Evolutionary conservation across 345 rosid genomes (phyloP).

Genomic region (Euphorbia peplus): DNA sequence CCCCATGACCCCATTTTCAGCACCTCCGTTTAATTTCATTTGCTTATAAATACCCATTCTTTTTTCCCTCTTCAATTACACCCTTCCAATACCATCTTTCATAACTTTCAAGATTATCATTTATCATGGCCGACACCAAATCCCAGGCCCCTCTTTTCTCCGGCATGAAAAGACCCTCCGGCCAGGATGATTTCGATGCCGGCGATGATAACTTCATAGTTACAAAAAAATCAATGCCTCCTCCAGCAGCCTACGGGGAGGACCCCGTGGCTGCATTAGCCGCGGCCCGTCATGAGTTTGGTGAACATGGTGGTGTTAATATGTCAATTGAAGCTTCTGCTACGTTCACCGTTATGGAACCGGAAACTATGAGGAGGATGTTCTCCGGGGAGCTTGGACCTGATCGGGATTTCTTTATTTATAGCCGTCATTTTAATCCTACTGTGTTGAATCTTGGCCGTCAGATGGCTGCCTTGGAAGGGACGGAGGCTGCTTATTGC

Average conservation of each 20-base stretch:
- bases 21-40: too few species aligned
- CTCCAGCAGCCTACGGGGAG: conserved; percentile 8
- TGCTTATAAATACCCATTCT: too few species aligned
- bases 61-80: not conserved
- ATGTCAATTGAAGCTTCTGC: conserved; percentile 99
- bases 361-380: conserved; percentile 89
- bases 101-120: not conserved
- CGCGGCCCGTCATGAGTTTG: conserved; percentile 77
- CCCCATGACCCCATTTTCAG: too few species aligned
- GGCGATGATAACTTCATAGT: conserved; percentile 4
- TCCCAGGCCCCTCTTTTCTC: not conserved
- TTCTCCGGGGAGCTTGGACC: conserved; percentile 95
- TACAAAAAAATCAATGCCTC: conserved; percentile 8
- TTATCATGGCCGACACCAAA: conserved; percentile 14
- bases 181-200: conserved; percentile 6
- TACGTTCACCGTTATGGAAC: conserved; percentile 97
- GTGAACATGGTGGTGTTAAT: conserved; percentile 97
- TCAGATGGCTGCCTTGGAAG: conserved; percentile 97
- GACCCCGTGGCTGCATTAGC: conserved; percentile 88
- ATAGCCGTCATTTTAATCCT: conserved; percentile 98
- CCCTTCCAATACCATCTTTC: too few species aligned
- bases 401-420: conserved; percentile 87
- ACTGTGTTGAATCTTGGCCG: conserved; percentile 91
- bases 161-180: conserved; percentile 10
- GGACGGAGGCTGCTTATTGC: conserved; percentile 96